phyloP scores from a whole-genome alignment of 176 grass and related monocot genomes.

The Lolium perenne region DNA sequence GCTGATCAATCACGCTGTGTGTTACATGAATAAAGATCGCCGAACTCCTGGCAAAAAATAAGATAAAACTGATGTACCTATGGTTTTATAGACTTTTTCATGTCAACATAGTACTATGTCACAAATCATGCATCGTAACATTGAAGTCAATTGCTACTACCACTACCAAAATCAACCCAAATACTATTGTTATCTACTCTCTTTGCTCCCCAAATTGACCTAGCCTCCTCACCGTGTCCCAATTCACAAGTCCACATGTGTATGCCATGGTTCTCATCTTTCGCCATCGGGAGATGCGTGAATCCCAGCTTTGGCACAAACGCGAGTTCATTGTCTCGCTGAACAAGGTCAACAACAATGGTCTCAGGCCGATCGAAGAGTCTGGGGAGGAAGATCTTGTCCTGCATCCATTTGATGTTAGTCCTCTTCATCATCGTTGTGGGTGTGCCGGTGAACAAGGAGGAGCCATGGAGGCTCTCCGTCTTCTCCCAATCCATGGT shows the following conservation, averaged over 20 bases:
- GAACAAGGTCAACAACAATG: background rate
- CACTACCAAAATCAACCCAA: background rate
- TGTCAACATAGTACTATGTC: too few species aligned
- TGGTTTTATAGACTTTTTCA: too few species aligned
- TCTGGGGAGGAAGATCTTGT: background rate
- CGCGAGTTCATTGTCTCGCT: background rate
- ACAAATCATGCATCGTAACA: too few species aligned
- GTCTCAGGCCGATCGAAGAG: background rate
- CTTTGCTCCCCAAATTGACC: background rate
- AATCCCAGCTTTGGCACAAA: background rate
- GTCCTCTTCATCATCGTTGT: background rate
- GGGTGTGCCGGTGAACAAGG: background rate
- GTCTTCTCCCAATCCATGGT: slow-evolving; percentile 23
- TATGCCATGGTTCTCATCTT: background rate
- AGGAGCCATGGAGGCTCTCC: background rate
- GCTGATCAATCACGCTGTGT: too few species aligned
- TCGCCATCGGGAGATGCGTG: background rate
- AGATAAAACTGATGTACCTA: too few species aligned
- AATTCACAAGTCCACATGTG: background rate
- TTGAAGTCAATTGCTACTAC: background rate
- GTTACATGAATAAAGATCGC: too few species aligned
- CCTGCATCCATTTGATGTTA: background rate
- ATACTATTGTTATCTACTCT: slow-evolving; percentile 15
- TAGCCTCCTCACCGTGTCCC: background rate
- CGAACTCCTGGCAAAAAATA: too few species aligned